A percentile compares a stretch with the other conserved stretches of the same genome.
phyloP scores from a whole-genome alignment of 2,329 filamentous ascomycete genomes.

The Didymella exigua region DNA sequence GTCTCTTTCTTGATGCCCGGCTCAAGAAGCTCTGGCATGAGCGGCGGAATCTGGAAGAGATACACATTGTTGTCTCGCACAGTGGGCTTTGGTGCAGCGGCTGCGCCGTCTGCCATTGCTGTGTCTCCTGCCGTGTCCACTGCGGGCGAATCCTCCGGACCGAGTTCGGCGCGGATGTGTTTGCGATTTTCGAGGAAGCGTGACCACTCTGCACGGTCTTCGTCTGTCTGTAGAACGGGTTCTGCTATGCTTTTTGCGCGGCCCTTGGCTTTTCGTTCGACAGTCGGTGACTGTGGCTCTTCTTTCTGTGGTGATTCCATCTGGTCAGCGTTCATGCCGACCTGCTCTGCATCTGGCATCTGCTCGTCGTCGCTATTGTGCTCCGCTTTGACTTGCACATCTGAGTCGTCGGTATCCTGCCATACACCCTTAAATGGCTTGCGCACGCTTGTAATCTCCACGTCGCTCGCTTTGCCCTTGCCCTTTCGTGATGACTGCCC shows the following conservation, averaged over 20 bases:
- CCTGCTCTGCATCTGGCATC: slow-evolving; percentile 38
- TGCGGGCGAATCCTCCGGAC: slow-evolving; percentile 37
- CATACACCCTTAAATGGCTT: slow-evolving; percentile 54
- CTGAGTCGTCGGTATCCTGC: slow-evolving; percentile 48
- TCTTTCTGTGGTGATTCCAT: slow-evolving; percentile 28
- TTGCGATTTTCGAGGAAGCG: slow-evolving; percentile 55
- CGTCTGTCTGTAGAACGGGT: slow-evolving; percentile 58
- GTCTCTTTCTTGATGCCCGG: slow-evolving; percentile 45
- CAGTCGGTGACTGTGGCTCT: slow-evolving; percentile 42
- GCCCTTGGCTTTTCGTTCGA: slow-evolving; percentile 35
- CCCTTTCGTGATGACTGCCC: slow-evolving; percentile 37
- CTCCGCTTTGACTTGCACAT: slow-evolving; percentile 59
- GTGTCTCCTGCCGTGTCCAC: slow-evolving; percentile 52
- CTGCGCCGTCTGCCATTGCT: slow-evolving; percentile 40
- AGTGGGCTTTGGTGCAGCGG: slow-evolving; percentile 27
- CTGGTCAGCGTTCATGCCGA: slow-evolving; percentile 25
- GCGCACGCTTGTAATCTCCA: slow-evolving; percentile 51
- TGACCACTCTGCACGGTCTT: slow-evolving; percentile 58
- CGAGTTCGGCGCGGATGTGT: slow-evolving; percentile 56
- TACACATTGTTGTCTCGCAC: slow-evolving; percentile 62
- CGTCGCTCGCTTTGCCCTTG: slow-evolving; percentile 51
- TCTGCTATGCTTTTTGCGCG: slow-evolving; percentile 32
- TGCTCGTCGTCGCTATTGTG: slow-evolving; percentile 55
- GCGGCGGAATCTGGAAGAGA: slow-evolving; percentile 68
- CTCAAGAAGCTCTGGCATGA: slow-evolving; percentile 62